Conservation (phyloP, 2,329 filamentous ascomycete species). For the Fusarium devonianum region DNA sequence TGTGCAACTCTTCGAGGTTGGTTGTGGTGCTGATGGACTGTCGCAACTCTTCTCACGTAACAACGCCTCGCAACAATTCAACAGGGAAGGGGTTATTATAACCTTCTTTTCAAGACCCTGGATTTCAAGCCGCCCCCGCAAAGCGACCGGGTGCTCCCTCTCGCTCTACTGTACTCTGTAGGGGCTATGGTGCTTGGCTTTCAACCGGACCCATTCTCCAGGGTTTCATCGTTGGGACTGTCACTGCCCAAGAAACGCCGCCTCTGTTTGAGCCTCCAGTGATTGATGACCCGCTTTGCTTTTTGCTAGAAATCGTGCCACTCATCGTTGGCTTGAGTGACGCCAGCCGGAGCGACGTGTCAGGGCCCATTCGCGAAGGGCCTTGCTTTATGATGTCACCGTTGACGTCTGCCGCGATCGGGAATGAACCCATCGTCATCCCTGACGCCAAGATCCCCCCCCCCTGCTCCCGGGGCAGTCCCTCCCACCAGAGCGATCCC, state of each 20-base stretch:
- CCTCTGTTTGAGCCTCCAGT: conserved; percentile 7
- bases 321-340: conserved; percentile 6
- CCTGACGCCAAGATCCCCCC: conserved; percentile 6
- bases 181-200: not conserved
- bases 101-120: conserved; percentile 1
- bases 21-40: not conserved
- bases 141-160: not conserved
- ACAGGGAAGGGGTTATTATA: conserved; percentile 12
- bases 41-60: too few relatives aligned
- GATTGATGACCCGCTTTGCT: not conserved
- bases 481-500: too few relatives aligned
- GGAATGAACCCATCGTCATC: conserved; percentile 20
- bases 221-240: not conserved
- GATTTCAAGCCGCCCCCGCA: not conserved
- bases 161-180: not conserved
- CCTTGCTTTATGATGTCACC: conserved; percentile 38
- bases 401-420: conserved; percentile 23
- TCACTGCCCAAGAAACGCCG: not conserved
- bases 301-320: not conserved
- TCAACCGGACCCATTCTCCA: too few relatives aligned
- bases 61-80: too few relatives aligned
- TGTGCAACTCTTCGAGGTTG: not conserved
- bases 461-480: too few relatives aligned
- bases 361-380: conserved; percentile 16
- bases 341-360: conserved; percentile 21